Conservation (phyloP, 306 rosid species). For the Quercus wislizeni region DNA sequence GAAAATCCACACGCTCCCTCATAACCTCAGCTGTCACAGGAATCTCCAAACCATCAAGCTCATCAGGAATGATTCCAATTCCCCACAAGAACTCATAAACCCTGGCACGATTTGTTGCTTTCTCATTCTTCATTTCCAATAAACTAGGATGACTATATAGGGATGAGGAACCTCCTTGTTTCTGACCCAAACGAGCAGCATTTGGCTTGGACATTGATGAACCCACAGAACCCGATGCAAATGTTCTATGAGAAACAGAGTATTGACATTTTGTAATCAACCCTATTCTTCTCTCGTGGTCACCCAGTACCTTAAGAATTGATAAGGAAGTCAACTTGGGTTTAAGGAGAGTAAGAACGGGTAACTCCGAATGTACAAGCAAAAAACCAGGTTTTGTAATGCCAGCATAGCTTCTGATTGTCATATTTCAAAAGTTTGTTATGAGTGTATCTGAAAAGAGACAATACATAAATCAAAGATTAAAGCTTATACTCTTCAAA, state of each 20-base stretch:
- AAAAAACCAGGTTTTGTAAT: constrained; percentile 55
- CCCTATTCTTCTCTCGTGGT: constrained; percentile 41
- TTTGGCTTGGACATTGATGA: constrained; percentile 29
- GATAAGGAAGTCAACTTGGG: constrained; percentile 41
- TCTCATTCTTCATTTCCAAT: constrained; percentile 74
- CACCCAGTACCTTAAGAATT: constrained; percentile 36
- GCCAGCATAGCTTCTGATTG: constrained; percentile 47
- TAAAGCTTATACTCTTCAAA: neutral
- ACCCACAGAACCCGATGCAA: constrained; percentile 30
- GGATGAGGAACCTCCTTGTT: constrained; percentile 51
- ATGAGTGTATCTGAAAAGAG: constrained; percentile 44
- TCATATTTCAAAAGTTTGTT: constrained; percentile 35
- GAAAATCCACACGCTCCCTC: constrained; percentile 94
- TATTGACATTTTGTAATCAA: constrained; percentile 44
- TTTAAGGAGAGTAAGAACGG: constrained; percentile 42
- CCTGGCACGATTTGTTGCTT: constrained; percentile 43
- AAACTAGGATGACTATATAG: constrained; percentile 76
- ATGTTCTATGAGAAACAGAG: constrained; percentile 51
- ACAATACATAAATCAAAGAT: neutral
- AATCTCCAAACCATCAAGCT: constrained; percentile 97
- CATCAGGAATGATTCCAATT: constrained; percentile 88
- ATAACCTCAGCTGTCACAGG: constrained; percentile 88
- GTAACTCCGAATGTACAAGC: constrained; percentile 51
- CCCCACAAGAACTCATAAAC: constrained; percentile 74
- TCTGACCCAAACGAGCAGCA: constrained; percentile 32